A percentile compares a stretch with the other conserved stretches of the same genome.
Evolutionary conservation across 106 monocot species (phyloP).

Genomic region (Vanilla planifolia): DNA sequence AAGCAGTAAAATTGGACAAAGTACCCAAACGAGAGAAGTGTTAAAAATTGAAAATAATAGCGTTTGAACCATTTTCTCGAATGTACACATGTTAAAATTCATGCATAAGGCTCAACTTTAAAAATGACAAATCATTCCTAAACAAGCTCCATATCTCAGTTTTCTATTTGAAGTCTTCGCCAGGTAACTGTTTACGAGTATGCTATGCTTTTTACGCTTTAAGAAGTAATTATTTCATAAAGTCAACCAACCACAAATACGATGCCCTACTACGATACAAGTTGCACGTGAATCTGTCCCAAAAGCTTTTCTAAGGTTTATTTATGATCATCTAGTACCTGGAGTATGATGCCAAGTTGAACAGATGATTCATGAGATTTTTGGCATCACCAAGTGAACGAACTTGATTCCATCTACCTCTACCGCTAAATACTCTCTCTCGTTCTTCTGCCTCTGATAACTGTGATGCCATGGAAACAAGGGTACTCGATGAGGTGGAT

Average conservation of each 20-base stretch:
- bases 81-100: too few species aligned
- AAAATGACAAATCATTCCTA: too few species aligned
- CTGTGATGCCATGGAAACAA: conserved; percentile 92
- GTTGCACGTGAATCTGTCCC: too few species aligned
- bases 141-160: too few species aligned
- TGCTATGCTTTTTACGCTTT: too few species aligned
- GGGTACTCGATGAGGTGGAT: conserved; percentile 56
- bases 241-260: too few species aligned
- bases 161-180: too few species aligned
- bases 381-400: conserved; percentile 81
- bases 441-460: conserved; percentile 94
- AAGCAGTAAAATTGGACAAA: background rate
- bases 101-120: too few species aligned
- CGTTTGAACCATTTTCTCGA: background rate
- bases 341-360: conserved; percentile 63
- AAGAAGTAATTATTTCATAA: too few species aligned
- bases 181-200: too few species aligned
- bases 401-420: conserved; percentile 86
- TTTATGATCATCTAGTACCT: conserved; percentile 30
- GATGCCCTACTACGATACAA: too few species aligned
- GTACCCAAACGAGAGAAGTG: background rate
- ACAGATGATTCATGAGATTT: conserved; percentile 74
- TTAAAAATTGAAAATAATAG: background rate
- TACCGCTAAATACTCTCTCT: conserved; percentile 58
- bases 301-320: too few species aligned